Percentiles rank a stretch among this genome's conserved stretches.
Conservation (phyloP, 768 basidiomycete genomes). For the Trametes meyenii region DNA sequence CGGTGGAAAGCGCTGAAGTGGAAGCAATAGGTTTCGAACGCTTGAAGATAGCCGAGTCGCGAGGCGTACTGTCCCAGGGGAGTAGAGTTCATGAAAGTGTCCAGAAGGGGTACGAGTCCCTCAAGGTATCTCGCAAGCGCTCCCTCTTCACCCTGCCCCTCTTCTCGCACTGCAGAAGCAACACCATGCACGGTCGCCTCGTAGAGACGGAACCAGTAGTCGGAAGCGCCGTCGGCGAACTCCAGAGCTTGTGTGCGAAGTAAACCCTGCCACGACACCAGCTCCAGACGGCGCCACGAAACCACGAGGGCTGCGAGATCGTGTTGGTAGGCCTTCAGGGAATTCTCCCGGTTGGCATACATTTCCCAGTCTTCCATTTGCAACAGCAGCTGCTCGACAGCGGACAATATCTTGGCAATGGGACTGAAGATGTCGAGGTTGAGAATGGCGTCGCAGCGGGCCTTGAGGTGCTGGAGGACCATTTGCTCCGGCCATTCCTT, state of each 20-base stretch:
- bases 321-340: conserved; percentile 67
- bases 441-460: conserved; percentile 70
- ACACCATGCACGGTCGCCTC: conserved; percentile 72
- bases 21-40: conserved; percentile 60
- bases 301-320: conserved; percentile 74
- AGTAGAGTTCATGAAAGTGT: conserved; percentile 72
- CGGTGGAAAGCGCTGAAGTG: conserved; percentile 43
- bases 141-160: conserved; percentile 32
- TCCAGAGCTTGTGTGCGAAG: conserved; percentile 67
- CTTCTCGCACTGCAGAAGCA: conserved; percentile 48
- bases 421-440: conserved; percentile 65
- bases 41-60: conserved; percentile 66
- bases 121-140: conserved; percentile 56
- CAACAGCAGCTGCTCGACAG: conserved; percentile 80
- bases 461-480: conserved; percentile 84
- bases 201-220: conserved; percentile 94
- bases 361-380: conserved; percentile 97
- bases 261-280: conserved; percentile 83
- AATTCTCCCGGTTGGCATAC: conserved; percentile 91
- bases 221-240: conserved; percentile 50
- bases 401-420: conserved; percentile 79
- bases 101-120: conserved; percentile 73
- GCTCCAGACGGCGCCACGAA: conserved; percentile 87
- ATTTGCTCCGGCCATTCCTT: conserved; percentile 96
- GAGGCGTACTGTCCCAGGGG: conserved; percentile 83